These are phyloP conservation scores for Mortierella sp. DNA, from an alignment of 371 early-diverging fungal species.

Conservation along the genomic window DNA sequence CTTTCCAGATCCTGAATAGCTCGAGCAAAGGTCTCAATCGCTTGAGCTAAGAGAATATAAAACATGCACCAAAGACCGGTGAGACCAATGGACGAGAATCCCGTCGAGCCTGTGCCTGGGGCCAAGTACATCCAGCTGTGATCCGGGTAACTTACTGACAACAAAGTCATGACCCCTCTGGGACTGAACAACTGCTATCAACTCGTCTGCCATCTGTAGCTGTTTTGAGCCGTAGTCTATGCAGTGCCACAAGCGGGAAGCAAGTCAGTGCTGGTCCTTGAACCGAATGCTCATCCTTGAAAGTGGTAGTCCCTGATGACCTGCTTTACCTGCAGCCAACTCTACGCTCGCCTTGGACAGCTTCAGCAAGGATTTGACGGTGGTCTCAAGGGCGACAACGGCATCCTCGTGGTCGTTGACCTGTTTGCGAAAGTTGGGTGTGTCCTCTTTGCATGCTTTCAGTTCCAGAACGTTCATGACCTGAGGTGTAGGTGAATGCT, in stretches of 20 bases:
- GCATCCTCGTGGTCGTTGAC: constrained; percentile 68
- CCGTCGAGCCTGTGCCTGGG: too few relatives aligned
- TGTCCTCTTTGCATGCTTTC: constrained; percentile 68
- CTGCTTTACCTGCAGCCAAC: constrained; percentile 57
- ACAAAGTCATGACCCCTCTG: constrained; percentile 68
- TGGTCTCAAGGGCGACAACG: constrained; percentile 63
- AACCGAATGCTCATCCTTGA: background rate
- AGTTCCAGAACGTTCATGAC: constrained; percentile 61
- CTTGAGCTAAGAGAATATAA: constrained; percentile 53
- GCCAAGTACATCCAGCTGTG: too few relatives aligned
- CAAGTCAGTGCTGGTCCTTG: constrained; percentile 1
- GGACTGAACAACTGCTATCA: constrained; percentile 61
- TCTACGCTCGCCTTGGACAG: constrained; percentile 66
- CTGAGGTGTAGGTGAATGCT: background rate
- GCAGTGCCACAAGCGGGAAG: background rate
- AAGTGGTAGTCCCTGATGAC: background rate
- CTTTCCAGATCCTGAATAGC: constrained; percentile 72
- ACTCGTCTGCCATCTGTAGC: constrained; percentile 63
- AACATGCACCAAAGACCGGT: too few relatives aligned
- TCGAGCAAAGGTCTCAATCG: constrained; percentile 65
- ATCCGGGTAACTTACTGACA: constrained; percentile 57
- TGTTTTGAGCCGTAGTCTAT: constrained; percentile 66
- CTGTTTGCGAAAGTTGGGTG: constrained; percentile 67
- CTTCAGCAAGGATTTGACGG: constrained; percentile 63
- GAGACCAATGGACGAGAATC: too few relatives aligned